These are phyloP conservation scores for Erodium trifolium DNA, from an alignment of 441 rosid genomes.

Conservation along the genomic window DNA sequence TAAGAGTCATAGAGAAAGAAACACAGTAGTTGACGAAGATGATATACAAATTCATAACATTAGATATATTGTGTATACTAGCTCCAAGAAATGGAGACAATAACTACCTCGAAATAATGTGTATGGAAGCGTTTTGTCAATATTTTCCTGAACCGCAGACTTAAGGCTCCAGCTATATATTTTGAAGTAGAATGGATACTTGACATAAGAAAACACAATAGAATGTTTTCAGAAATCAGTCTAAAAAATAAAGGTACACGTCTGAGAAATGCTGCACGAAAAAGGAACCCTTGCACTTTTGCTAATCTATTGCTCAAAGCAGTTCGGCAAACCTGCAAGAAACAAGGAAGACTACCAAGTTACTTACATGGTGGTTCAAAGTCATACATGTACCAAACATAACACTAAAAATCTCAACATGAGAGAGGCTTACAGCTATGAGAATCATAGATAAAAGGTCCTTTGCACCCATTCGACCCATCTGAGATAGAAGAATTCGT, in stretches of 20 bases:
- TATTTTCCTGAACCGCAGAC: slow-evolving; percentile 82
- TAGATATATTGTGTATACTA: not conserved
- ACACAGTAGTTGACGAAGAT: no score
- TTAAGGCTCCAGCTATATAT: slow-evolving; percentile 82
- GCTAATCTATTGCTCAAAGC: slow-evolving; percentile 95
- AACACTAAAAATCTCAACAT: not conserved
- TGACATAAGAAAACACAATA: slow-evolving; percentile 83
- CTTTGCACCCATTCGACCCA: slow-evolving; percentile 85
- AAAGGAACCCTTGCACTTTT: slow-evolving; percentile 95
- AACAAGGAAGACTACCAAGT: slow-evolving; percentile 9
- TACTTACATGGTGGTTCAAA: not conserved
- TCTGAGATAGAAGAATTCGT: slow-evolving; percentile 70
- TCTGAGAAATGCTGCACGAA: slow-evolving; percentile 93
- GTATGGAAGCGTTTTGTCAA: slow-evolving; percentile 84
- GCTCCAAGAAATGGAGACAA: slow-evolving; percentile 6
- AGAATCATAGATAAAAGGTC: slow-evolving; percentile 74
- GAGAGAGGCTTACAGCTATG: slow-evolving; percentile 53
- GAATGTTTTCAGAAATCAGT: slow-evolving; percentile 84
- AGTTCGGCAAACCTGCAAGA: slow-evolving; percentile 74
- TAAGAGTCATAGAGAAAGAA: not conserved
- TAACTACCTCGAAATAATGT: slow-evolving; percentile 83
- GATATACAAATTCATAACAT: not conserved
- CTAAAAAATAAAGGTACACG: slow-evolving; percentile 79
- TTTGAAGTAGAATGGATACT: slow-evolving; percentile 78
- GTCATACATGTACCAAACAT: not conserved